Evolutionary conservation across 768 basidiomycete genomes (phyloP), one percentile per base, ranked within the genome.

Genomic region (Boletus tomentosulus): DNA sequence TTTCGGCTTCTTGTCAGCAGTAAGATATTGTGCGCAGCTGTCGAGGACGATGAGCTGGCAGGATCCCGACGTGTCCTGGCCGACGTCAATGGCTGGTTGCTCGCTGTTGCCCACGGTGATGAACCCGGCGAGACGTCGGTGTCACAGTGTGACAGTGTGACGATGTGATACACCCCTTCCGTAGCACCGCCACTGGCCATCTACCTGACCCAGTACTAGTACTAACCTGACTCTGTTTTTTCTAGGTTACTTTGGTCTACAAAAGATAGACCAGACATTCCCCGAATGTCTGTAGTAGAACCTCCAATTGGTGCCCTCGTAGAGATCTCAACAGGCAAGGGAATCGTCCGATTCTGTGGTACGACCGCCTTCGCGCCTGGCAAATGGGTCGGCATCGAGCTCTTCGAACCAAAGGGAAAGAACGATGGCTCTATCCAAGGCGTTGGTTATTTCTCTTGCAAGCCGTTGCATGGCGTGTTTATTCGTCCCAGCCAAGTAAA

Each of bases 301-400:
- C 74, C 76, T 33, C 69, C 80, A 4, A 67, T 92, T 46, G 88
- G 89, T 31, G 80, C 92, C 4, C 79, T 89, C 51, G 95, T 97
- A 15, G 81, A 86, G 51, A 83, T 94, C 43, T 72, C 86, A 0
- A 84, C 86, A 37, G 94, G 95, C 16, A 79, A 83, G 35, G 97
- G 97, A 3, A 76, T 86, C 44, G 87, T 98, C 44, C 80, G 94
- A 24, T 99, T 93, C 77, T 81, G 78, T 48, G 97, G 96, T 0
- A 57, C 82, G 31, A 95, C 96, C 0, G 77, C 80, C 2, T 98
- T 98, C 68, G 81, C 90, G 22, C 71, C 83, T 2, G 97, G 97
- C 0, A 92, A 89, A 78, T 99, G 96, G 96, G 79, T 97, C 47
- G 97, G 97, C 10, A 84, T 98, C 50, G 94, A 96, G 64, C 80